Conservation (phyloP, 2,329 filamentous ascomycete genomes). For the Alternaria angustiovoidea region DNA sequence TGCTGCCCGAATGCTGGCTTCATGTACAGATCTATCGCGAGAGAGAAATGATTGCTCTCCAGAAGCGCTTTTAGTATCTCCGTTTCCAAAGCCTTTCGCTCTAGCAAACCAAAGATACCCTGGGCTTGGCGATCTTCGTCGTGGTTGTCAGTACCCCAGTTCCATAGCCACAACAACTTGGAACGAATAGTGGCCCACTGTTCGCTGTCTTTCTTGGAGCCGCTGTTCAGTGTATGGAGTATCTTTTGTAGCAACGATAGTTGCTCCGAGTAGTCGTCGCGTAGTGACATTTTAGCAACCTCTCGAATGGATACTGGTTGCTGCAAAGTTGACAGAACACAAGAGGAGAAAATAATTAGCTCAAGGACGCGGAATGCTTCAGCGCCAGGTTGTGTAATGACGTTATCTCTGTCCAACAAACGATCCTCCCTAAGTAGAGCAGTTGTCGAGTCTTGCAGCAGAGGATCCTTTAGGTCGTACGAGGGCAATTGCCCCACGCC, state of each 20-base stretch:
- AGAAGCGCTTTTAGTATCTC: slow-evolving; percentile 76
- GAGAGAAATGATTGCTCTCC: slow-evolving; percentile 67
- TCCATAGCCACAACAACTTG: slow-evolving; percentile 75
- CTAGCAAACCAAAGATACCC: slow-evolving; percentile 66
- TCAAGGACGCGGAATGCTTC: slow-evolving; percentile 67
- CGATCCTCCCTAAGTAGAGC: slow-evolving; percentile 52
- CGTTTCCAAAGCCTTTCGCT: slow-evolving; percentile 69
- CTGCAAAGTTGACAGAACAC: slow-evolving; percentile 53
- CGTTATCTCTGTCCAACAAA: slow-evolving; percentile 67
- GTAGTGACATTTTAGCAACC: slow-evolving; percentile 67
- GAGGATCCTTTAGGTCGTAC: slow-evolving; percentile 49
- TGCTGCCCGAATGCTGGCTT: slow-evolving; percentile 63
- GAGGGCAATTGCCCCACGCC: slow-evolving; percentile 54
- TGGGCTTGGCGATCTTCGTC: slow-evolving; percentile 50
- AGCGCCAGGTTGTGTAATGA: slow-evolving; percentile 68
- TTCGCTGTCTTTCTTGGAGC: slow-evolving; percentile 67
- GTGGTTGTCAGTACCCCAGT: slow-evolving; percentile 68
- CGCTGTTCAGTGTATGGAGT: slow-evolving; percentile 63
- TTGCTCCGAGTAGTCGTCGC: slow-evolving; percentile 71
- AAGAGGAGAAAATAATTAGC: slow-evolving; percentile 64
- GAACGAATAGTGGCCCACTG: slow-evolving; percentile 61
- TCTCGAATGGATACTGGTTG: slow-evolving; percentile 53
- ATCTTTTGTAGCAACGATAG: slow-evolving; percentile 65
- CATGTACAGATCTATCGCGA: slow-evolving; percentile 66
- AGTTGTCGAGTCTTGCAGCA: slow-evolving; percentile 42